Conservation (phyloP, 2,329 filamentous ascomycete species). For the Cladophialophora exuberans region DNA sequence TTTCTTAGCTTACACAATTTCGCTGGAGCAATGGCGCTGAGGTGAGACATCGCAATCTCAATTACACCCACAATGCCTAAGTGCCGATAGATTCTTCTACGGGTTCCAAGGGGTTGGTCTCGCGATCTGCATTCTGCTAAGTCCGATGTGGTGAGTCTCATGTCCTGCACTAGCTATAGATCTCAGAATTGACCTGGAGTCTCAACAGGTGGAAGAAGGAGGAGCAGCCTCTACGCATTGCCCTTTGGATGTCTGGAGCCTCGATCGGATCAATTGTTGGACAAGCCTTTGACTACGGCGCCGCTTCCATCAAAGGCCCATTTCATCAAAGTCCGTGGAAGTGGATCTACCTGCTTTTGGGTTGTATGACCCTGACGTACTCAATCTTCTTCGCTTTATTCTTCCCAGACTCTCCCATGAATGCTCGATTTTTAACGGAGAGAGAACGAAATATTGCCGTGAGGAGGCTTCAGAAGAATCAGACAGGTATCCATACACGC, state of each 20-base stretch:
- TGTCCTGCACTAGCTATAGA: not conserved
- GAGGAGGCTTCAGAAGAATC: not conserved
- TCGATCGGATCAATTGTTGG: not conserved
- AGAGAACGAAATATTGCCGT: not conserved
- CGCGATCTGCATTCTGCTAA: not conserved
- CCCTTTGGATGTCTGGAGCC: not conserved
- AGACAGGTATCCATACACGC: not conserved
- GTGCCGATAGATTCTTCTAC: not conserved
- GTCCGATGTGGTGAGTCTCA: not conserved
- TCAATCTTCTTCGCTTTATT: not conserved
- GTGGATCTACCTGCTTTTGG: not conserved
- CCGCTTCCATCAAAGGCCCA: not conserved
- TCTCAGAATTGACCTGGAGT: not conserved
- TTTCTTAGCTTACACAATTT: not conserved
- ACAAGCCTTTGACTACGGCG: not conserved
- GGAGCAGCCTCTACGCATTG: conserved; percentile 1
- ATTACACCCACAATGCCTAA: not conserved
- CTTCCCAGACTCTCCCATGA: conserved; percentile 1
- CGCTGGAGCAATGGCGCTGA: not conserved
- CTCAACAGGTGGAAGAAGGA: not conserved
- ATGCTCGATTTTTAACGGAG: not conserved
- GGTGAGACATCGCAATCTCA: not conserved
- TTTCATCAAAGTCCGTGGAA: not conserved
- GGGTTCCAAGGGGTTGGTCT: not conserved
- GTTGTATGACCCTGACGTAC: not conserved